Evolutionary conservation across 2,329 filamentous ascomycete species (phyloP), one percentile per base, ranked within the genome.

Genomic region (Claviceps africana): DNA sequence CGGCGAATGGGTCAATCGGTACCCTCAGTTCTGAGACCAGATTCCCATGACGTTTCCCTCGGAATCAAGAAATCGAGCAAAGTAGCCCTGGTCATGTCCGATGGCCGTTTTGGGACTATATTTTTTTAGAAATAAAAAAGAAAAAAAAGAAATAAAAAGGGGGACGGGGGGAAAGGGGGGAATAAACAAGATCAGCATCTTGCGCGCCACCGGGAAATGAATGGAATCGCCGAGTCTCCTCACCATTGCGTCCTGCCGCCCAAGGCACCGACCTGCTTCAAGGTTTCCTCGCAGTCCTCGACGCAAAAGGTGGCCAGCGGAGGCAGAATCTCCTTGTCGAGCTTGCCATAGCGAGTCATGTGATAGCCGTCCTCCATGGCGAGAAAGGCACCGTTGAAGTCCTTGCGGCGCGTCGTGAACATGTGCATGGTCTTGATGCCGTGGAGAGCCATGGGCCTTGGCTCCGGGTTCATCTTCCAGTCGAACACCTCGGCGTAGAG

Each of bases 1-100:
- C 25, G 25, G 25, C 25, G 9, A 1, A 21, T 22, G 19, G 19
- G n/a, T 42, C 19, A 22, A 42, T 4, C 19, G 13, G 22, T 31
- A 13, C 17, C 10, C 21, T 60, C 57, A 64, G 25, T 62, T 57
- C 54, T 61, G 58, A 49, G 64, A 63, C 65, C 63, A 68, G 33
- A 66, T 55, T 28, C 66, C 63, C 43, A 67, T 59, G 59, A 67
- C 56, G 54, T 70, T 70, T n/a, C 65, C 67, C 57, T 71, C 68
- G 10, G 61, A 61, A 54, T 70, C 67, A 47, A 69, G 56, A 42
- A 70, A 62, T 2, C 66, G 62, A 37, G 65, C 66, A 54, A 65
- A 66, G 53, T 57, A 61, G 1, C 67, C 68, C 64, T 65, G 66
- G 13, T 56, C 58, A 13, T 58, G 60, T 22, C 61, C 63, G 52